Evolutionary conservation across 2,329 filamentous ascomycete species (phyloP).

Genomic region (Botrytis aclada): DNA sequence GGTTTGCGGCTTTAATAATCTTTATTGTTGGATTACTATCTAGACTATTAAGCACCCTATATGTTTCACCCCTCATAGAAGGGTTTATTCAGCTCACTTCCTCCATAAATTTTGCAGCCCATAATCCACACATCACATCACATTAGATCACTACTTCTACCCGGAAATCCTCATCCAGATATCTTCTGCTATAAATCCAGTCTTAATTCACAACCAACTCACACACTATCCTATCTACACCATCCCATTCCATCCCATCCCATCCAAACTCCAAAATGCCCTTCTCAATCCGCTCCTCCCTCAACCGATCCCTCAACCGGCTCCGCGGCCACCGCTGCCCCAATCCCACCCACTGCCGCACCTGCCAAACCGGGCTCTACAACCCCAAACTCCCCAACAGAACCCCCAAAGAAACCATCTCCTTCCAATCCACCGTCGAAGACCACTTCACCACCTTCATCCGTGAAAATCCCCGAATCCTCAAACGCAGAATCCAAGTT

Average conservation of each 20-base stretch:
- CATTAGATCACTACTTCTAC: background rate
- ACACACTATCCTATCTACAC: background rate
- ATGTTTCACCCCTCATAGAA: accelerated
- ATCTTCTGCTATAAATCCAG: background rate
- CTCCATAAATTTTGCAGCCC: background rate
- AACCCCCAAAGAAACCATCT: background rate
- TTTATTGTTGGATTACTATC: no score
- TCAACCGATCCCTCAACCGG: background rate
- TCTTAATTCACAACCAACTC: background rate
- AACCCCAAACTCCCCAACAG: background rate
- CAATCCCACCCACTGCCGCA: background rate
- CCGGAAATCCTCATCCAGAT: background rate
- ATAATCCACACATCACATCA: background rate
- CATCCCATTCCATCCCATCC: background rate
- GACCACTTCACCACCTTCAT: background rate
- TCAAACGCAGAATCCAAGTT: background rate
- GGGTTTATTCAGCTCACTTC: background rate
- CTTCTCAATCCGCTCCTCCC: background rate
- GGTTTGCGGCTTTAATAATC: no score
- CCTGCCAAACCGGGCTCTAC: background rate
- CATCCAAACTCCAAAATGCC: background rate
- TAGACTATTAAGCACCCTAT: no score
- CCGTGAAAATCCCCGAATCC: background rate
- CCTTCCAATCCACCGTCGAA: background rate
- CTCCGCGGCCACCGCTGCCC: background rate